Conservation (phyloP, 306 rosid species). For the Ormosia semicastrata region DNA sequence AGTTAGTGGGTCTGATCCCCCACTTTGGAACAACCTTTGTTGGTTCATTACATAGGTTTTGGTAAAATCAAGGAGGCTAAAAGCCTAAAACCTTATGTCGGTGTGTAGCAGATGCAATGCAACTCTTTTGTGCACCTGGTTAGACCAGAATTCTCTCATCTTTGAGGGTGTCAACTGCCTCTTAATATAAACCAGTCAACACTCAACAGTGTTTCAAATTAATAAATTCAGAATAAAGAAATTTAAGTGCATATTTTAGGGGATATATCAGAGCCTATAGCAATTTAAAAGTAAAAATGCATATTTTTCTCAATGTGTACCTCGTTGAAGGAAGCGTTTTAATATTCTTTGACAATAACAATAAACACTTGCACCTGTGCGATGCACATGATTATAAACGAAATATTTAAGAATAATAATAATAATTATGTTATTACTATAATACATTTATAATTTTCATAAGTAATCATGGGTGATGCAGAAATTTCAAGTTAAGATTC, state of each 20-base stretch:
- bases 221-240: not conserved
- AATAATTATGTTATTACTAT: no score
- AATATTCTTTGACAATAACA: constrained; percentile 15
- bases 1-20: not conserved
- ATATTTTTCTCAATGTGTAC: not conserved
- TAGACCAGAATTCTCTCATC: not conserved
- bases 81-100: not conserved
- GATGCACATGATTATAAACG: no score
- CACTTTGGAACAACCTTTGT: not conserved
- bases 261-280: not conserved
- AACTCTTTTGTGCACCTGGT: not conserved
- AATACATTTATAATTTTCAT: no score
- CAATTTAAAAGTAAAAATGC: constrained; percentile 2
- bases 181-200: not conserved
- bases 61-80: constrained; percentile 3
- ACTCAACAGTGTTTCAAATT: not conserved
- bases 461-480: no score
- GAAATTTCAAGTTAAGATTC: no score
- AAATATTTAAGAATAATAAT: no score
- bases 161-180: not conserved
- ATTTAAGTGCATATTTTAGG: not conserved
- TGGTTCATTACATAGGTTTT: not conserved
- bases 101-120: not conserved
- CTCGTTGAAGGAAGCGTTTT: constrained; percentile 11
- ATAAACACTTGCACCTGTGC: not conserved